Base-by-base conservation (phyloP, 1,139 yeast species). In the Nakaseomyces glabratus region DNA sequence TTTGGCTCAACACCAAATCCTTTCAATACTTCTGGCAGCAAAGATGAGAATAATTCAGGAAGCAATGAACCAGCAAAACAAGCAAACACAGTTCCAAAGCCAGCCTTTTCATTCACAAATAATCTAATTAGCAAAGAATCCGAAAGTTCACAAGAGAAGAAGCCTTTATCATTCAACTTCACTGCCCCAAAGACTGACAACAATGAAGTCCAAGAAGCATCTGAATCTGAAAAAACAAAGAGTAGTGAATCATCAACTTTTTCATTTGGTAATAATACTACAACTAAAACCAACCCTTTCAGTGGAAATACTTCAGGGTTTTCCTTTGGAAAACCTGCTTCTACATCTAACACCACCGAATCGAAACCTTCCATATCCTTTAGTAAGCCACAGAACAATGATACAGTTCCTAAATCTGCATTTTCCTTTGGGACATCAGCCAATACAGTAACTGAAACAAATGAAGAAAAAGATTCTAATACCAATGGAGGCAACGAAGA, bases 391-490 rank as follows among this genome's bases (percentile, higher is more conserved):
- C 28, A 15, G 15, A 22, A 18, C 18, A 15, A 23, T 16, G 14
- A 15, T n/a, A 31, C 34, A 18, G 31, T 39, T 15, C 24, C 28
- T n/a, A 49, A 48, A 30, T 57, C 62, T 6, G 40, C 55, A 2
- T 61, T 62, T 42, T 41, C 57, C 4, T 62, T 60, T 43, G 60
- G 55, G 18, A 18, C 50, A 6, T 13, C 30, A 2, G 16, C 17
- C 4, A n/a, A n/a, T n/a, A n/a, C n/a, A 17, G 36, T 24, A 13
- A 33, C 13, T 6, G 16, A 34, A 6, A 38, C 20, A 34, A 37
- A 32, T 36, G 43, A 42, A 13, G 39, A 32, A 24, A 35, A 35
- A 17, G 37, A 46, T 7, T 7, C 13, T 4, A 18, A 18, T 12
- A 20, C 15, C 5, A 15, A 16, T 9, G 10, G 20, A 10, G 20